Evolutionary conservation across 2,329 filamentous ascomycete genomes (phyloP).

Genomic region (Amauroascus niger): DNA sequence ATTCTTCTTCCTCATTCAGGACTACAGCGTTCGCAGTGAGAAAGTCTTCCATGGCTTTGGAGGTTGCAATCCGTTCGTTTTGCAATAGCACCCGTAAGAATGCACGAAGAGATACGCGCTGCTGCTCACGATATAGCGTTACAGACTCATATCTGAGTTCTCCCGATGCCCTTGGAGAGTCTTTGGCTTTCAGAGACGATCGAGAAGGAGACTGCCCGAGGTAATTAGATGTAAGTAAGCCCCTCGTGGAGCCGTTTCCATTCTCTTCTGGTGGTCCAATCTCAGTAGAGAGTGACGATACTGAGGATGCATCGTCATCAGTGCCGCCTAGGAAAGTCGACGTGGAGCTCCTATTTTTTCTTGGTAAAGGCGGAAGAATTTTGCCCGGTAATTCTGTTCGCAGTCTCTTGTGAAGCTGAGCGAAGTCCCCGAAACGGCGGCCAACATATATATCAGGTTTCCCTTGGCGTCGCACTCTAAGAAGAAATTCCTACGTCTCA

Average conservation of each 20-base stretch:
- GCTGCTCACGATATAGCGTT: conserved; percentile 71
- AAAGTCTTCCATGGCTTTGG: conserved; percentile 76
- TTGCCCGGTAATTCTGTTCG: conserved; percentile 83
- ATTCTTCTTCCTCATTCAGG: conserved; percentile 68
- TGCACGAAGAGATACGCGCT: conserved; percentile 81
- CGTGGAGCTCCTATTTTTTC: conserved; percentile 79
- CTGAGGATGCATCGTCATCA: conserved; percentile 64
- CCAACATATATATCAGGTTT: conserved; percentile 70
- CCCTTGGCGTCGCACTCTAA: conserved; percentile 71
- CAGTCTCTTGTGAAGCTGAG: conserved; percentile 64
- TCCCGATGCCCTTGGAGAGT: conserved; percentile 28
- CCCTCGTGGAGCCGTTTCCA: conserved; percentile 26
- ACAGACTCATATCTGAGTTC: conserved; percentile 44
- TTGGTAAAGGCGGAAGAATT: conserved; percentile 72
- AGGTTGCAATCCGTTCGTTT: conserved; percentile 73
- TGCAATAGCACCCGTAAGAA: conserved; percentile 80
- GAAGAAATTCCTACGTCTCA: conserved; percentile 63
- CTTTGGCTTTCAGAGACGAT: conserved; percentile 21
- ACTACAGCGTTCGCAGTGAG: conserved; percentile 62
- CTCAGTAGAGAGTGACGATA: conserved; percentile 70
- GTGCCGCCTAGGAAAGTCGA: conserved; percentile 49
- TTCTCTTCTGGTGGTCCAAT: conserved; percentile 40
- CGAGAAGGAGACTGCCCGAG: conserved; percentile 15
- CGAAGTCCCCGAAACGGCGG: conserved; percentile 81
- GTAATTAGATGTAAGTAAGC: conserved; percentile 20